A percentile compares a stretch with the other conserved stretches of the same genome.
Evolutionary conservation across 148 eudicot species (phyloP).

Genomic region (Rhododendron kiyosumense): DNA sequence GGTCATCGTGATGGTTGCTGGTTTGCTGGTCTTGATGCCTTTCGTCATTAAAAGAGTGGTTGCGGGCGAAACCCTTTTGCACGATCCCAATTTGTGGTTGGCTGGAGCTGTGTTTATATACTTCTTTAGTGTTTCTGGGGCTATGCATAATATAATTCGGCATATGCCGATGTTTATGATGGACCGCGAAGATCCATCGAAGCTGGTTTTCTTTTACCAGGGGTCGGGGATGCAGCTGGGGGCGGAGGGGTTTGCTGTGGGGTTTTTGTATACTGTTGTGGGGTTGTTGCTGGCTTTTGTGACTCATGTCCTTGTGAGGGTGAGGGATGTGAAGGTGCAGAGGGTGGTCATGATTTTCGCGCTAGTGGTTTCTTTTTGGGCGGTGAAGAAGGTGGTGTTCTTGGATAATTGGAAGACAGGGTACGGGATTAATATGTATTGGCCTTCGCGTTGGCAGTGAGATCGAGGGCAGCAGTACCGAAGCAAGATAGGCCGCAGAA

Average conservation of each 20-base stretch:
- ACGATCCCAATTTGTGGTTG: slow-evolving; percentile 58
- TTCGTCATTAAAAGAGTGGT: slow-evolving; percentile 49
- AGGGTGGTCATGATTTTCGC: slow-evolving; percentile 53
- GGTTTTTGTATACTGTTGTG: slow-evolving; percentile 73
- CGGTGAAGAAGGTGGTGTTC: slow-evolving; percentile 69
- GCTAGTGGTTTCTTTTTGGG: slow-evolving; percentile 75
- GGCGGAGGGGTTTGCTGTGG: slow-evolving; percentile 86
- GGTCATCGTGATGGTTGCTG: slow-evolving; percentile 16
- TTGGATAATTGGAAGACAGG: slow-evolving; percentile 99
- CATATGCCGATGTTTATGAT: slow-evolving; percentile 81
- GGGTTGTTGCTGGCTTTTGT: slow-evolving; percentile 70
- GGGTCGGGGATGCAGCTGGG: slow-evolving; percentile 97
- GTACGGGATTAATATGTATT: slow-evolving; percentile 75
- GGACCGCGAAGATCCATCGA: slow-evolving; percentile 63
- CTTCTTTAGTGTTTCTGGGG: slow-evolving; percentile 92
- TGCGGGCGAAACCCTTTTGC: slow-evolving; percentile 59
- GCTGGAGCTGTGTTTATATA: slow-evolving; percentile 62
- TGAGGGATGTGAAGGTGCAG: slow-evolving; percentile 53
- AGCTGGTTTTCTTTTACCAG: slow-evolving; percentile 72
- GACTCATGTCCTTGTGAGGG: slow-evolving; percentile 61
- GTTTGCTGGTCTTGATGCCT: slow-evolving; percentile 40
- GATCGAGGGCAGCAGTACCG: neutral
- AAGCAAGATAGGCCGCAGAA: neutral
- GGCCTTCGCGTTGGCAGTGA: slow-evolving; percentile 86
- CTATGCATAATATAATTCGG: slow-evolving; percentile 81